Base-by-base conservation (phyloP, 2,329 filamentous ascomycete genomes). In the Aspergillus sp. region DNA sequence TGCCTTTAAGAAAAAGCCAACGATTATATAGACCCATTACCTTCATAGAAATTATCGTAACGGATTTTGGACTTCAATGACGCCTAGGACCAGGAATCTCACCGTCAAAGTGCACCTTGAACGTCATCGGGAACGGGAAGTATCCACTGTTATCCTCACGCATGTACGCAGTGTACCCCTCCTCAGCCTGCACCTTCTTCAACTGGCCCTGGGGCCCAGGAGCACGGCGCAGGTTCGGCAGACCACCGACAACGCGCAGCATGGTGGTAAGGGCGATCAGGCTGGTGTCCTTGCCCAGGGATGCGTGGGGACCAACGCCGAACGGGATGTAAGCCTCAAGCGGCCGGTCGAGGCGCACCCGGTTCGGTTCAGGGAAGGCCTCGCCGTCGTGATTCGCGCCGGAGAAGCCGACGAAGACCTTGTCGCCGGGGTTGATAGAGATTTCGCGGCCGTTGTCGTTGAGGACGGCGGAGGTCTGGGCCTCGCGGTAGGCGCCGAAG, bases 221-320 rank as follows among this genome's bases (percentile, higher is more conserved):
- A 0, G 80, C 82, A 25, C 82, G 74, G 5, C 81, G 71, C 9
- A 90, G 63, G 46, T 81, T 82, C 55, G 78, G 74, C 55, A 81
- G 71, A 49, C 75, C 70, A 58, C 84, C 85, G 2, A 88, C 67
- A 1, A 79, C 77, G 43, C 85, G 79, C 64, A 89, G 78, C 74
- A 88, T 83, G 53, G 84, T 79, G 0, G 80, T 79, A 49, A 90
- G 68, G 0, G 81, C 83, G 2, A 81, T 73, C 52, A 82, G 74
- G 60, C 76, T 81, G 10, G 79, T 75, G 13, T 83, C 78, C 22
- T 74, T 74, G 1, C 83, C 84, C 0, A 88, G 72, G 50, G 79
- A 83, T 2, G 77, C 71, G 57, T 86, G 80, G 4, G 83, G 76
- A 0, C 84, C 85, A 1, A 76, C 70, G 10, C 80, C 80, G 54